phyloP scores from a whole-genome alignment of 768 basidiomycete species.

The Mycena crocata region DNA sequence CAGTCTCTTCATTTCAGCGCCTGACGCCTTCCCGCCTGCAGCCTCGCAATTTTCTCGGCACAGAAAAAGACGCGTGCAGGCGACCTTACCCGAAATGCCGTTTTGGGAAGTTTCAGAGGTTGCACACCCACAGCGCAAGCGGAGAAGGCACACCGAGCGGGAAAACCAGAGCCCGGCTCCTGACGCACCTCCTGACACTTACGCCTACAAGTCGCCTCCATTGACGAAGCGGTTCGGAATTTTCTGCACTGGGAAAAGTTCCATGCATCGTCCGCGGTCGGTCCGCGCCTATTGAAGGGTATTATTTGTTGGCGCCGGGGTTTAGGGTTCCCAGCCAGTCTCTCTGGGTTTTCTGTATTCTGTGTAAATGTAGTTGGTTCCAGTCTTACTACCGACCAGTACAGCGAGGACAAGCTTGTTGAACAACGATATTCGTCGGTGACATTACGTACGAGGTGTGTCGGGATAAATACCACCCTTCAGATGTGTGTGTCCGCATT shows the following conservation, averaged over 20 bases:
- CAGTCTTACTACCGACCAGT: too few relatives aligned
- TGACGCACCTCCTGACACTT: background rate
- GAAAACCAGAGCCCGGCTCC: constrained; percentile 19
- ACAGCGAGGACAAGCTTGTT: too few relatives aligned
- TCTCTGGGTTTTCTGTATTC: too few relatives aligned
- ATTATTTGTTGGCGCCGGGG: too few relatives aligned
- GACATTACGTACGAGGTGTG: too few relatives aligned
- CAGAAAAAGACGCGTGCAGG: constrained; percentile 10
- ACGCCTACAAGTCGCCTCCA: constrained; percentile 23
- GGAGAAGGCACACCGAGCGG: constrained; percentile 5
- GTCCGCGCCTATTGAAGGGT: background rate
- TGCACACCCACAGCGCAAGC: constrained; percentile 5
- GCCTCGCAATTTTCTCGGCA: background rate
- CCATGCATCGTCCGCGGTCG: constrained; percentile 26
- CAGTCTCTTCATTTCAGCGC: background rate
- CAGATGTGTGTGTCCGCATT: too few relatives aligned
- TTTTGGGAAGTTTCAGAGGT: background rate
- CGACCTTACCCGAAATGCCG: background rate
- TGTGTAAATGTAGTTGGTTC: too few relatives aligned
- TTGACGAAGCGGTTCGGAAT: constrained; percentile 33
- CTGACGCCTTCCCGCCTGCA: constrained; percentile 24
- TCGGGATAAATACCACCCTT: too few relatives aligned
- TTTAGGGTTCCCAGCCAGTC: too few relatives aligned
- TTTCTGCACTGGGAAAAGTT: constrained; percentile 29
- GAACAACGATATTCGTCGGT: too few relatives aligned